Percentiles rank a stretch among this genome's conserved stretches.
phyloP scores from a whole-genome alignment of 1,284 basidiomycete species.

The Sporisorium sorghi region DNA sequence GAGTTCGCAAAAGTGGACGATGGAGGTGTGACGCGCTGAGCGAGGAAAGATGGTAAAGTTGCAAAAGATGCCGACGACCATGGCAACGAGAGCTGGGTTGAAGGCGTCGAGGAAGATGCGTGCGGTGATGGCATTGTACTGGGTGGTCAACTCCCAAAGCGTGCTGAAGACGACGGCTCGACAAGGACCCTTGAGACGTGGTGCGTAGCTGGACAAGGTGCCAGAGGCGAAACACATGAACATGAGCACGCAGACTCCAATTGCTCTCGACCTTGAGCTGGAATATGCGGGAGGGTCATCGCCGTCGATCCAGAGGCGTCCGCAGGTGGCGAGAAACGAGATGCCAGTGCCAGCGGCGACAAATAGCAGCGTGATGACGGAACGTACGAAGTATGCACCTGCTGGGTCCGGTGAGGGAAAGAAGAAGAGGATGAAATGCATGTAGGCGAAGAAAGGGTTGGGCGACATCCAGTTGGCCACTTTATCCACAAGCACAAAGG shows the following conservation, averaged over 20 bases:
- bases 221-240: slow-evolving; percentile 49
- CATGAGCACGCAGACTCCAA: slow-evolving; percentile 54
- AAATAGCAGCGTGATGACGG: slow-evolving; percentile 47
- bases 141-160: slow-evolving; percentile 54
- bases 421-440: slow-evolving; percentile 57
- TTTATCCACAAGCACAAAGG: slow-evolving; percentile 40
- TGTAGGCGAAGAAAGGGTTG: slow-evolving; percentile 45
- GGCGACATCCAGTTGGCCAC: slow-evolving; percentile 36
- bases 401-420: slow-evolving; percentile 53
- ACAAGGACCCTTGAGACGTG: slow-evolving; percentile 52
- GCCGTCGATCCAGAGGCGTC: slow-evolving; percentile 56
- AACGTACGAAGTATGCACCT: slow-evolving; percentile 55
- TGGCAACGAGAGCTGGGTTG: slow-evolving; percentile 54
- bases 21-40: slow-evolving; percentile 43
- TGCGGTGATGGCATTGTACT: slow-evolving; percentile 38
- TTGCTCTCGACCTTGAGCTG: slow-evolving; percentile 36
- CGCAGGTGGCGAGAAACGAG: slow-evolving; percentile 39
- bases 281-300: slow-evolving; percentile 32
- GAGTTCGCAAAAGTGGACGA: slow-evolving; percentile 20
- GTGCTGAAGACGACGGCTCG: slow-evolving; percentile 52
- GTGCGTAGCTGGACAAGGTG: slow-evolving; percentile 41
- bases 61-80: slow-evolving; percentile 42
- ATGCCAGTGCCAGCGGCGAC: slow-evolving; percentile 46
- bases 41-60: slow-evolving; percentile 52
- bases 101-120: slow-evolving; percentile 55